Evolutionary conservation across 805 yeast genomes (phyloP), one percentile per base, ranked within the genome.

Genomic region (Isabelozyma heimii): DNA sequence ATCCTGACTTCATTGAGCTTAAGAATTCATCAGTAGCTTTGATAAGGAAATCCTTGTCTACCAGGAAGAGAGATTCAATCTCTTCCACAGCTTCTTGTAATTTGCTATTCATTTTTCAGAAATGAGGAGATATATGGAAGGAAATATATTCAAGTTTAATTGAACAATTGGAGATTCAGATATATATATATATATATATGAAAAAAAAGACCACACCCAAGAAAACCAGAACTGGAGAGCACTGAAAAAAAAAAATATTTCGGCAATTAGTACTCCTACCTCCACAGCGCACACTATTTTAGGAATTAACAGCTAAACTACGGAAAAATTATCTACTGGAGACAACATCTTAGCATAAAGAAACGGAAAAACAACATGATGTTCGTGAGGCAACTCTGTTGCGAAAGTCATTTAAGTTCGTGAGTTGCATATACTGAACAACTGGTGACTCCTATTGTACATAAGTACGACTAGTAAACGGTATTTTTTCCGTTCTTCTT

Each of bases 1-100:
- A 67, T 3, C 92, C 94, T 30, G 67, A 66, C 44, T 82, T 79
- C 76, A 88, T 85, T 9, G 82, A 76, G 50, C 78, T 72, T 43
- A 80, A 76, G 67, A 87, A 88, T 48, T 76, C 71, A 16, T 77
- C 76, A 1, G 83, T 81, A 24, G 82, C 83, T 45, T 69, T 64
- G 37, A 65, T 58, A 45, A 82, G 66, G 33, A 69, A 69, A 9
- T 75, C 77, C 47, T 70, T 66, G 35, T 72, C 63, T 9, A 81
- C 66, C 1, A 63, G 60, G 54, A 80, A 81, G 38, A 70, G 71
- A 14, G 66, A 52, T 13, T 67, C 73, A 17, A 81, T 67, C 37
- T 67, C 60, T 27, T 70, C 62, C 38, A 74, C 58, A 8, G 71
- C 70, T 20, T 47, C 24, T 49, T 62, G 56, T 46, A 64, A 54